Evolutionary conservation across 2,329 filamentous ascomycete species (phyloP), one percentile per base, ranked within the genome.

Genomic region (Bipolaris gigantea): DNA sequence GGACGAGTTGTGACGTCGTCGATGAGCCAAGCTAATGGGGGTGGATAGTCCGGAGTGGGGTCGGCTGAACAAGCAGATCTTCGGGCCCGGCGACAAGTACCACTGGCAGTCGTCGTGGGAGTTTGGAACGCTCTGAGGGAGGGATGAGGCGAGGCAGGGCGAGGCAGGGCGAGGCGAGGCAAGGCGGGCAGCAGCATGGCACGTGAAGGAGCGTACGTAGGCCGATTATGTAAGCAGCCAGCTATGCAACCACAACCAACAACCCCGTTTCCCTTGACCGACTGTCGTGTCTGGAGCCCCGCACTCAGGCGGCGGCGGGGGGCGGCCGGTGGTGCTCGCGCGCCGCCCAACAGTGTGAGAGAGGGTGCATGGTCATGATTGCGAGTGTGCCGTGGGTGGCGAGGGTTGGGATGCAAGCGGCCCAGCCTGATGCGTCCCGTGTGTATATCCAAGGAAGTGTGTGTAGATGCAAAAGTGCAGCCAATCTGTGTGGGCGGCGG

Each of bases 71-170:
- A 64, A 71, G 61, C 69, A 72, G 57, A 62, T 71, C 40, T 65
- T 62, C 16, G 69, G 67, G 2, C 68, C 68, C 34, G 68, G 68
- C 34, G 51, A 70, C 25, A 68, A 66, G 59, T 72, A 72, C 60
- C 65, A 67, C 54, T 72, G 69, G 69, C 59, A 66, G 53, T 64
- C 67, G 18, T 64, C 65, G 33, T 72, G 69, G 69, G 63, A 63
- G 19, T 72, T 72, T 65, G 69, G 67, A 9, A 62, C 63, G 9
- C 51, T 70, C 38, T 66, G 49, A 48, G 30, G 48, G 19, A 35
- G 6, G 38, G 34, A 23, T 19, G 23, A 40, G 18, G 11, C 21
- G 25, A 44, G 18, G 36, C 11, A n/a, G n/a, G 21, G 21, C 21
- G 21, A 21, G 21, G 21, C 21, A 23, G 19, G 38, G 34, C 21